Evolutionary conservation across 371 early-diverging fungal genomes (phyloP), one percentile per base, ranked within the genome.

Genomic region (Chytridiales sp.): DNA sequence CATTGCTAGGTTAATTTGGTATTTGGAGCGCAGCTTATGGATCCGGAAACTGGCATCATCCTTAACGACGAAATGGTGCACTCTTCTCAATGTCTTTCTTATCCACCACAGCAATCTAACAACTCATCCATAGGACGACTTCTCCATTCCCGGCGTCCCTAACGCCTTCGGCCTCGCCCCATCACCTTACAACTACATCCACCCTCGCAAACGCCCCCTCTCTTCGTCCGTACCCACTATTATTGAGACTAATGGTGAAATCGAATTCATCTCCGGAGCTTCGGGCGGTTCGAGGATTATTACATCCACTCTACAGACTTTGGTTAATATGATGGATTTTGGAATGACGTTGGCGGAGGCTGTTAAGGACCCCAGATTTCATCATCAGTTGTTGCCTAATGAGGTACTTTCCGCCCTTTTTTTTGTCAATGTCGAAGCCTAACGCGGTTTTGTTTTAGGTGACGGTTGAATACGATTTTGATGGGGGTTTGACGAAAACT

Each of bases 261-360:
- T 95, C 46, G 86, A 89, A 67, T 67, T 90, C 50, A 85, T 90
- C 1, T 56, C 90, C 11, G 99, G 99, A 4, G 99, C 89, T 15
- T 87, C 91, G 43, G 99, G 99, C 19, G 99, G 99, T 15, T 88
- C 92, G 42, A 74, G 88, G 60, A 99, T 99, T 58, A 84, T 91
- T 9, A 95, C 97, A 0, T 76, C 93, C 5, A 87, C 91, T 0
- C 56, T 93, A 30, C 79, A 87, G 83, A 67, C 79, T 0, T 72
- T 99, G 13, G 59, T 97, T 35, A 86, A 91, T 56, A 68, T 88
- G 13, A 62, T 93, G 34, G 87, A 92, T 44, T 87, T 82, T 49
- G 82, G 76, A 9, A 72, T 83, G 68, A 76, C 80, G 22, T 62
- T 94, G 2, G 76, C 81, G 52, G 75, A 85, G 1, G 93, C 98